Evolutionary conservation across 2,329 filamentous ascomycete genomes (phyloP).

Genomic region (Ceratocystis colombiana): DNA sequence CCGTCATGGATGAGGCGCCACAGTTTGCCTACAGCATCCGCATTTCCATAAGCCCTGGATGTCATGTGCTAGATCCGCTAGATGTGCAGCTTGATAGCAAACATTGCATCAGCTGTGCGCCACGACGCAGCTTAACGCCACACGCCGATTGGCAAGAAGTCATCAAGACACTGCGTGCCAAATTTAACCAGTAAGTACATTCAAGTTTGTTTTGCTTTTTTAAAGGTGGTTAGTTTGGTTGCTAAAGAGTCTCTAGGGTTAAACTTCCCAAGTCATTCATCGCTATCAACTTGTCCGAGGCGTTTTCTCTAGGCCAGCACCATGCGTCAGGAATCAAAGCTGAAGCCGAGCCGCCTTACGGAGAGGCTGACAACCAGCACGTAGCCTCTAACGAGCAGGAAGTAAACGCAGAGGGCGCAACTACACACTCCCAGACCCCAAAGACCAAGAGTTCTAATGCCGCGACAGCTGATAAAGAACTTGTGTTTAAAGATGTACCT

Average conservation of each 20-base stretch:
- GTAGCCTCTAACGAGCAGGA: not conserved
- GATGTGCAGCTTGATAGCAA: conserved; percentile 94
- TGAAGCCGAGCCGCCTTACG: conserved; percentile 32
- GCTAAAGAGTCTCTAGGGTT: conserved; percentile 38
- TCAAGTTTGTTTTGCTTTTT: conserved; percentile 21
- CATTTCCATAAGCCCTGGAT: conserved; percentile 90
- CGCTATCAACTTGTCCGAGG: conserved; percentile 54
- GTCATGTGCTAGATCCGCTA: conserved; percentile 89
- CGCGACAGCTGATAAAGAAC: not conserved
- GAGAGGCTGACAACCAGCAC: not conserved
- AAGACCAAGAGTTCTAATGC: not conserved
- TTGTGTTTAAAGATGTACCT: too few relatives aligned
- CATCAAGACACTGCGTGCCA: conserved; percentile 87
- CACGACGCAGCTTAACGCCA: conserved; percentile 76
- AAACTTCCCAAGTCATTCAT: conserved; percentile 57
- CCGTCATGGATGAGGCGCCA: conserved; percentile 46
- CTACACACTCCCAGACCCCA: too few relatives aligned
- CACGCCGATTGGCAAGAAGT: conserved; percentile 95
- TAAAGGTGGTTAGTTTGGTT: conserved; percentile 25
- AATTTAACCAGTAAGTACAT: conserved; percentile 74
- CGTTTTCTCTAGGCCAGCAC: conserved; percentile 49
- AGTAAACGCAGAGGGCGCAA: too few relatives aligned
- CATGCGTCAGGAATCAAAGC: conserved; percentile 31
- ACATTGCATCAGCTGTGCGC: conserved; percentile 90
- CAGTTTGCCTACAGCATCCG: conserved; percentile 91